Base-by-base conservation (phyloP, 1,139 yeast genomes). In the Debaryomycetaceae sp. region DNA sequence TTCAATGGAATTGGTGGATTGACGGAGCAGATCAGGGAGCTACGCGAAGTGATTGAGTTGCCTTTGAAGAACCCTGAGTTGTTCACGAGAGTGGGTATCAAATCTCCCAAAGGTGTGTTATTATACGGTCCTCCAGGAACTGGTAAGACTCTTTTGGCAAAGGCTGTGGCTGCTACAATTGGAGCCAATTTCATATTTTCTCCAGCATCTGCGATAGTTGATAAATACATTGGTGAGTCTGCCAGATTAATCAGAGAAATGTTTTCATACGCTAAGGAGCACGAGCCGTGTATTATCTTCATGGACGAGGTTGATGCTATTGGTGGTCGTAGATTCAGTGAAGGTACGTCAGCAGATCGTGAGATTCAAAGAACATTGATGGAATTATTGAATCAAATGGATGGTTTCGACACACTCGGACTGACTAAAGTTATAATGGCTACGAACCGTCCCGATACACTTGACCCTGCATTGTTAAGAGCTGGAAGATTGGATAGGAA, bases 281-380 rank as follows among this genome's bases (percentile, higher is more conserved):
- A 95, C 65, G 98, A 88, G 62, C 99, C 99, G 17, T 95, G 99
- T 71, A 93, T 95, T 63, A 95, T 95, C 54, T 95, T 95, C 65
- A 91, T 95, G 97, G 99, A 95, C 73, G 99, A 95, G 75, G 84
- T 95, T 50, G 99, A 95, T 73, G 99, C 99, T 44, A 95, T 95
- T 67, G 99, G 99, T 62, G 99, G 99, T 44, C 82, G 99, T 57
- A 83, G 99, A 68, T 95, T 95, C 68, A 84, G 95, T 57, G 99
- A 95, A 67, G 99, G 99, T 68, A 93, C 99, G 2, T 87, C 97
- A 8, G 99, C 99, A 2, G 99, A 95, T 72, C 85, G 99, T 67
- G 99, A 95, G 68, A 93, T 95, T 62, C 99, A 95, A 72, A 87
- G 99, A 73, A 95, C 99, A 2, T 76, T 95, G 64, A 93, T 95